Evolutionary conservation across 352 stramenopile genomes (phyloP).

Genomic region (Aphanomyces astaci): DNA sequence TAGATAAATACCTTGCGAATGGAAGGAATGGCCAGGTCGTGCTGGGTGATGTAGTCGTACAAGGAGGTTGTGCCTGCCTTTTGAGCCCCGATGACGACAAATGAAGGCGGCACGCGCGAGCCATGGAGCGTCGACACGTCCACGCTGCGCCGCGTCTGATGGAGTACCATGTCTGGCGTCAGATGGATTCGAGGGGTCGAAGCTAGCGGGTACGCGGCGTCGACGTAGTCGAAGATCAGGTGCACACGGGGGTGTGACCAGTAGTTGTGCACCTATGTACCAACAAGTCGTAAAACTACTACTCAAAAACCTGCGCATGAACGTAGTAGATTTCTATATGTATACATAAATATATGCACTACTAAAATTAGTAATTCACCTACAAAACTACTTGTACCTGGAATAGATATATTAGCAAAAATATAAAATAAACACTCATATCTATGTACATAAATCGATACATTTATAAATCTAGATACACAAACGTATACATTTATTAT

Average conservation of each 20-base stretch:
- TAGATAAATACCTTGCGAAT: slow-evolving; percentile 87
- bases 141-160: slow-evolving; percentile 94
- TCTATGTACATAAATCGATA: no score
- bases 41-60: slow-evolving; percentile 96
- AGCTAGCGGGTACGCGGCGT: slow-evolving; percentile 53
- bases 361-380: no score
- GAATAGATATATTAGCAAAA: no score
- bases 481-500: neutral
- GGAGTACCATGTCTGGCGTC: slow-evolving; percentile 83
- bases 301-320: no score
- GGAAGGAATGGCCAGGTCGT: slow-evolving; percentile 89
- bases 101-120: slow-evolving; percentile 76
- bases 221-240: slow-evolving; percentile 98
- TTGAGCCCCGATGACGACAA: slow-evolving; percentile 92
- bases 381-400: no score
- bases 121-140: slow-evolving; percentile 84
- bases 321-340: no score
- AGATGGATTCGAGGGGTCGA: slow-evolving; percentile 51
- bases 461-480: no score
- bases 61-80: slow-evolving; percentile 96
- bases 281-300: no score
- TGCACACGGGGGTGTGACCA: slow-evolving; percentile 89
- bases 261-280: slow-evolving; percentile 85
- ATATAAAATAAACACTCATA: no score
- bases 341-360: no score